phyloP scores from a whole-genome alignment of 192 early-diverging fungal species.

The Backusella tuberculispora region DNA sequence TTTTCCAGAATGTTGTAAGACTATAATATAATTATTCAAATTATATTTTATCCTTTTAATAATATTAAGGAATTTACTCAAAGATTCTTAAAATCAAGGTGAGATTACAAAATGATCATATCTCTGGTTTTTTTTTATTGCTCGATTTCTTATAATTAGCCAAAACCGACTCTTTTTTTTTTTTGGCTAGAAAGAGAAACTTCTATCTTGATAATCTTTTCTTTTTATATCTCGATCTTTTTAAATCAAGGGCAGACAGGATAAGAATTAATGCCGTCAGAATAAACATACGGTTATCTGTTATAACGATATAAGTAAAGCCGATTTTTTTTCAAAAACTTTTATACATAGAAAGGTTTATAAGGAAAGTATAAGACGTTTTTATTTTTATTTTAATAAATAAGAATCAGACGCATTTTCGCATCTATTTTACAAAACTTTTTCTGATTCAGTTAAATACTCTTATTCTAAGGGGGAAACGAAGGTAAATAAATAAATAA shows the following conservation, averaged over 20 bases:
- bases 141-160: background rate
- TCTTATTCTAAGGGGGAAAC: too few species aligned
- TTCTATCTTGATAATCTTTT: background rate
- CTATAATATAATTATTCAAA: background rate
- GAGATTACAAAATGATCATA: background rate
- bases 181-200: background rate
- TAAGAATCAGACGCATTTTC: background rate
- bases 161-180: background rate
- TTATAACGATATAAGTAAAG: too few species aligned
- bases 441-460: too few species aligned
- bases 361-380: too few species aligned
- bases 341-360: too few species aligned
- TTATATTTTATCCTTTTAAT: background rate
- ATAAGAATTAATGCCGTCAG: background rate
- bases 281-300: too few species aligned
- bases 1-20: background rate
- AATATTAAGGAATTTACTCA: background rate
- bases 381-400: background rate
- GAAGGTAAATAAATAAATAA: too few species aligned
- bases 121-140: background rate
- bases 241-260: background rate
- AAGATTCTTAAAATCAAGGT: too few species aligned
- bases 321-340: too few species aligned
- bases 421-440: background rate
- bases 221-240: background rate